Evolutionary conservation across 2,329 filamentous ascomycete genomes (phyloP).

Genomic region (Pseudocercospora macadamiae): DNA sequence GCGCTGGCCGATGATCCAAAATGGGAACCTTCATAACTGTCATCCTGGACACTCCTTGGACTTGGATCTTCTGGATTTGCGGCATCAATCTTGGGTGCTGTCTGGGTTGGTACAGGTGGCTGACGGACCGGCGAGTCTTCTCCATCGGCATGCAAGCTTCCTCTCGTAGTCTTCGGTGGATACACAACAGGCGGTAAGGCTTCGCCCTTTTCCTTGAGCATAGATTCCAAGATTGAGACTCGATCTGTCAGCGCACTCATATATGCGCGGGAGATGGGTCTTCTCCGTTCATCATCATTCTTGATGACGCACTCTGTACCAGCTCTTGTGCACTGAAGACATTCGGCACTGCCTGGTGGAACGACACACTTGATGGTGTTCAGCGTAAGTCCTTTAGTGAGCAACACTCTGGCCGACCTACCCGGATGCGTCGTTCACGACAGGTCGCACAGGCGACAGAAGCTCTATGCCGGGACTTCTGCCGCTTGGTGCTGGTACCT

Average conservation of each 20-base stretch:
- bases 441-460: constrained; percentile 29
- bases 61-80: constrained; percentile 20
- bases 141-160: constrained; percentile 24
- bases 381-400: background rate
- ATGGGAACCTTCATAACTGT: constrained; percentile 18
- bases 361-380: constrained; percentile 26
- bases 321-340: constrained; percentile 30
- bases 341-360: constrained; percentile 25
- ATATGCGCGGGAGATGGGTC: constrained; percentile 32
- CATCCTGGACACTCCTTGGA: constrained; percentile 20
- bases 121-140: constrained; percentile 26
- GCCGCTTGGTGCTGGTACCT: constrained; percentile 17
- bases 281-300: constrained; percentile 31
- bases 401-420: constrained; percentile 7
- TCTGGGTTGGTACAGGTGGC: constrained; percentile 7
- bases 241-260: constrained; percentile 32
- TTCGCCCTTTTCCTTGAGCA: constrained; percentile 29
- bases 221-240: constrained; percentile 29
- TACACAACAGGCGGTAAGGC: constrained; percentile 27
- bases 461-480: constrained; percentile 27
- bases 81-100: constrained; percentile 7
- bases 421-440: constrained; percentile 30
- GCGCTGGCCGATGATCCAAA: constrained; percentile 15
- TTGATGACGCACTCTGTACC: constrained; percentile 31
- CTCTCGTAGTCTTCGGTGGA: constrained; percentile 32